These are phyloP conservation scores for Petunia hybrid DNA, from an alignment of 305 asterid genomes.

Conservation along the genomic window DNA sequence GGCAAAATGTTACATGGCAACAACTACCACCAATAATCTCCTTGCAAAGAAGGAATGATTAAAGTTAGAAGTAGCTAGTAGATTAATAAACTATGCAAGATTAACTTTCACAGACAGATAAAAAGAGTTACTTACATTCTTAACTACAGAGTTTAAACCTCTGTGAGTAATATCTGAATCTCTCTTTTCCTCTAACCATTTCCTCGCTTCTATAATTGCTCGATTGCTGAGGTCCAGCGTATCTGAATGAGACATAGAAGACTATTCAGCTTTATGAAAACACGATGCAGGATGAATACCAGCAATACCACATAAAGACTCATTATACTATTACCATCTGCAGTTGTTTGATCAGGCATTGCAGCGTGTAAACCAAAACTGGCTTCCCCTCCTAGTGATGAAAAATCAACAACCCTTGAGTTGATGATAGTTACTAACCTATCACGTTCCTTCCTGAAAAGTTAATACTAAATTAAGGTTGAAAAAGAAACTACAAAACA, in stretches of 20 bases:
- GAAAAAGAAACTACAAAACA: slow-evolving; percentile 28
- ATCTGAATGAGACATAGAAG: slow-evolving; percentile 27
- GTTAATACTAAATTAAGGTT: slow-evolving; percentile 36
- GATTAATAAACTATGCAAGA: slow-evolving; percentile 14
- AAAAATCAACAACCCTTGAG: slow-evolving; percentile 34
- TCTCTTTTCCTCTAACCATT: slow-evolving; percentile 36
- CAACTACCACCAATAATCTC: slow-evolving; percentile 21
- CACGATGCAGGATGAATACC: not conserved
- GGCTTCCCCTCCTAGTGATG: slow-evolving; percentile 25
- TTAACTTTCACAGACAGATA: not conserved
- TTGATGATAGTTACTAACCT: slow-evolving; percentile 29
- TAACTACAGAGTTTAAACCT: slow-evolving; percentile 26
- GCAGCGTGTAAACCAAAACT: slow-evolving; percentile 23
- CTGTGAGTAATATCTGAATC: slow-evolving; percentile 17
- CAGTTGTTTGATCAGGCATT: slow-evolving; percentile 24
- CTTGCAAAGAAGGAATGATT: not conserved
- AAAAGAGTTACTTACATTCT: slow-evolving; percentile 21
- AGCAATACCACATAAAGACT: not conserved
- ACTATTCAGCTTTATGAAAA: slow-evolving; percentile 25
- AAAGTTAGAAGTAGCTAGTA: not conserved
- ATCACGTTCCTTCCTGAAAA: slow-evolving; percentile 35
- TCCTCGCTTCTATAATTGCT: slow-evolving; percentile 34
- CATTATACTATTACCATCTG: slow-evolving; percentile 27
- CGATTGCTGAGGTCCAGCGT: slow-evolving; percentile 19
- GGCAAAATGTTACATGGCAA: slow-evolving; percentile 2